Conservation (phyloP, 2,329 filamentous ascomycete genomes). For the Kalaharituber pfeilii region DNA sequence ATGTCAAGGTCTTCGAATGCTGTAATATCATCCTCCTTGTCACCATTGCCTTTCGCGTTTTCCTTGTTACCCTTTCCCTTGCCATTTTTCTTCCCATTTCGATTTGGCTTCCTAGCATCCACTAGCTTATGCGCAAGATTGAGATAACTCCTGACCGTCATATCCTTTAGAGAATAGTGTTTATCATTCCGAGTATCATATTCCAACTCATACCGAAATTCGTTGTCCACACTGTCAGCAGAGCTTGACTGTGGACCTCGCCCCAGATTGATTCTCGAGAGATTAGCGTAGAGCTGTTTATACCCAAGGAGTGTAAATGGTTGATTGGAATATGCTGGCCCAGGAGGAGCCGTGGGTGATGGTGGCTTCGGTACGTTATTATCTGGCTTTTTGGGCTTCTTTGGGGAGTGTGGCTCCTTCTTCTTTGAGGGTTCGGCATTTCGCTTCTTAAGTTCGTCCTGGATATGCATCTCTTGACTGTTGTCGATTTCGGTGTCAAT, state of each 20-base stretch:
- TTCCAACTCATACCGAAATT: constrained; percentile 49
- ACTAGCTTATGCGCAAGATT: constrained; percentile 67
- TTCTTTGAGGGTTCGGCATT: constrained; percentile 21
- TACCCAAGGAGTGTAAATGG: constrained; percentile 61
- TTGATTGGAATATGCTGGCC: constrained; percentile 80
- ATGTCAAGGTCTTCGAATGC: not conserved
- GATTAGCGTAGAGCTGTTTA: constrained; percentile 82
- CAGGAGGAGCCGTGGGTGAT: constrained; percentile 53
- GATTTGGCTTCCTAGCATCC: constrained; percentile 26
- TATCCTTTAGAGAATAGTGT: constrained; percentile 56
- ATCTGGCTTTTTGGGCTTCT: constrained; percentile 36
- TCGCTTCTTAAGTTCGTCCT: not conserved
- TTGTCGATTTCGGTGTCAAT: not conserved
- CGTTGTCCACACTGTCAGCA: constrained; percentile 11
- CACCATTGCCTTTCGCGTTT: constrained; percentile 13
- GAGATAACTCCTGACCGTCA: constrained; percentile 70
- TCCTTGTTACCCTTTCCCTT: constrained; percentile 19
- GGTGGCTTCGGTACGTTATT: constrained; percentile 50
- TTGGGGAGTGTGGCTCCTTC: constrained; percentile 31
- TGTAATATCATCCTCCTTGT: constrained; percentile 22
- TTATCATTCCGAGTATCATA: constrained; percentile 69
- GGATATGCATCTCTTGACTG: not conserved
- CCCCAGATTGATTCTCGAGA: constrained; percentile 61
- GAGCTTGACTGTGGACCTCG: constrained; percentile 6
- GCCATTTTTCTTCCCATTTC: constrained; percentile 24